Conservation (phyloP, 208 protist genomes). For the Leishmania amazonensis region DNA sequence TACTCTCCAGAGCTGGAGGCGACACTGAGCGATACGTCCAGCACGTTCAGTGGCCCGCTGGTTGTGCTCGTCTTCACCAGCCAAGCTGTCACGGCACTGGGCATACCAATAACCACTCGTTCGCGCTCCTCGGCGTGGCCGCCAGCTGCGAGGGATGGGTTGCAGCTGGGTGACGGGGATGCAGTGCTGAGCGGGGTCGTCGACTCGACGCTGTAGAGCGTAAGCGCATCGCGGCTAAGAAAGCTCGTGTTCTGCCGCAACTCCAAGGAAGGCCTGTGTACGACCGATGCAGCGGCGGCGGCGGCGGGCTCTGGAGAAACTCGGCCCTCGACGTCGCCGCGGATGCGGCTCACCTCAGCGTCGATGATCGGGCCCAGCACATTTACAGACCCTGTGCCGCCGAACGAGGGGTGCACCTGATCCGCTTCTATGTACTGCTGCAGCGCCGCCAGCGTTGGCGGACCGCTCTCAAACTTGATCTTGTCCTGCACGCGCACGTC, state of each 20-base stretch:
- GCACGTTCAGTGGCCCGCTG: background rate
- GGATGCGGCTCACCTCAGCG: conserved; percentile 37
- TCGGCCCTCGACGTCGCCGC: background rate
- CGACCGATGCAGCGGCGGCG: background rate
- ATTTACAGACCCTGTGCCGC: conserved; percentile 44
- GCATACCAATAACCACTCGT: conserved; percentile 20
- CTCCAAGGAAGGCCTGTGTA: background rate
- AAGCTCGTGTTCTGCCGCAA: conserved; percentile 10
- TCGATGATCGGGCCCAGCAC: conserved; percentile 36
- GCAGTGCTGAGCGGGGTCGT: conserved; percentile 4
- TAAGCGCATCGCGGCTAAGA: conserved; percentile 13
- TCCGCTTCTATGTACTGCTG: conserved; percentile 47
- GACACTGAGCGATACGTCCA: conserved; percentile 27
- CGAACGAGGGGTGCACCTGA: conserved; percentile 53
- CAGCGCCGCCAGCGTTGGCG: conserved; percentile 46
- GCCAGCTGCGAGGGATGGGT: background rate
- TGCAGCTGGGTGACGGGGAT: conserved; percentile 3
- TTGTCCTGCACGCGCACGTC: conserved; percentile 79
- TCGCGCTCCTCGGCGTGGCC: background rate
- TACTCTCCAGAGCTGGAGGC: conserved; percentile 22
- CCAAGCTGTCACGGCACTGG: conserved; percentile 21
- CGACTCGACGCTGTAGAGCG: conserved; percentile 26
- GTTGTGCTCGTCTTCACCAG: conserved; percentile 14
- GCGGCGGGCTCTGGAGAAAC: background rate
- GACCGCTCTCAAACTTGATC: conserved; percentile 65